Evolutionary conservation across 345 rosid genomes (phyloP), one percentile per base, ranked within the genome.

Genomic region (Eucalyptus viminalis): DNA sequence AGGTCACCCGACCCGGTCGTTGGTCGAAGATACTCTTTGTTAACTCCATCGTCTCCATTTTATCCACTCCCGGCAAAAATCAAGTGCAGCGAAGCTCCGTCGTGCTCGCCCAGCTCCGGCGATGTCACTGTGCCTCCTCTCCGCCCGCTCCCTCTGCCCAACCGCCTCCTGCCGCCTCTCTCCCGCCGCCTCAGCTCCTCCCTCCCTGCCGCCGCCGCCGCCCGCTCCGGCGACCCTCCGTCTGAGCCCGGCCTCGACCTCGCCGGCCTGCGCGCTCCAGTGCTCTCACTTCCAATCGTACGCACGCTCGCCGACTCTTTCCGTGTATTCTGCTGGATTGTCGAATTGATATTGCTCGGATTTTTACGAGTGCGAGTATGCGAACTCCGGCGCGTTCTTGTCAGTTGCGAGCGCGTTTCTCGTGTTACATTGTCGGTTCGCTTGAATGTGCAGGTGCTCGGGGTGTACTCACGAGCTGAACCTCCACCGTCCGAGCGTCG

Each of bases 391-490:
- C 11, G 27, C 69, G 45, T 80, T 69, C 58, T 58, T 76, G 37
- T 80, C 47, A 29, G 14, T 22, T 21, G 24, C 27, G 7, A 37
- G 27, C 22, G 27, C 15, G 9, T 16, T 31, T 87, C 15, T 49
- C 6, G 54, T 50, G 72, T 37, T 3, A 11, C 27, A 5, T 24
- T 56, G 62, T 56, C 17, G 24, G 45, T 15, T 56, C 17, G 54
- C 51, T 88, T 80, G 50, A 72, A 45, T 54, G 43, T 56, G 85
- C 93, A 97, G 99, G 88, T 97, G 99, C 92, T 97, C 99, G 22
- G 99, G 99, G 12, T 97, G 99, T 89, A 93, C 96, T 40, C 99
- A 97, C 72, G 98, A 97, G 94, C 90, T 94, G 89, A 92, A 95
- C 94, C 98, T 97, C 91, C 94, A 96, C 67, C 98, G 95, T 89